Evolutionary conservation across 495 filamentous ascomycete genomes (phyloP), one percentile per base, ranked within the genome.

Genomic region (Physcia stellaris): DNA sequence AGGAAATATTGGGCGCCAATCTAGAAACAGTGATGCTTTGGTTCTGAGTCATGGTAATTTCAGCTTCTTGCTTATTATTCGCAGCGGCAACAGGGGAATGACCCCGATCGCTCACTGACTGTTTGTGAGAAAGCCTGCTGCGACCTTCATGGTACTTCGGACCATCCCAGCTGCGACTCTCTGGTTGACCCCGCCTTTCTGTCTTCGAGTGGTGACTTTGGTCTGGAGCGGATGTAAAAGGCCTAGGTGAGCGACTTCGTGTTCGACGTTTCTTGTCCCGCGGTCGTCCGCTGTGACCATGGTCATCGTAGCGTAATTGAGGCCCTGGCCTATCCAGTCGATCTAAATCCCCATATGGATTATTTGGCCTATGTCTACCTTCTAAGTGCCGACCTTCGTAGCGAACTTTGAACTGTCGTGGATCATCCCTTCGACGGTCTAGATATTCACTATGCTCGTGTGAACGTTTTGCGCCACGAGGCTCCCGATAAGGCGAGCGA

Each of bases 41-140:
- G n/a, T n/a, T 65, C 64, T 75, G 67, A 60, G 62, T 64, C 60
- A 68, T 64, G 67, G 65, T 58, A 67, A 56, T 66, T 77, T 83
- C 77, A 80, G 79, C 68, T 61, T 77, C 58, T 52, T 62, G 61
- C 67, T 64, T 76, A 53, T 59, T 52, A 67, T 57, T 49, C 58
- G 46, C 71, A 75, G 67, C 62, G 60, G 59, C 57, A 60, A 63
- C 57, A 57, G 63, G 61, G 58, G 63, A 49, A 48, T 62, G 62
- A 60, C 66, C 68, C 67, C 71, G 63, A 64, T 79, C 74, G 71
- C 69, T 79, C 74, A 77, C 71, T 71, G 67, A 71, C 64, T 72
- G 67, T 62, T 79, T 66, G 58, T 53, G 59, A 46, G 57, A 64
- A 53, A 63, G 46, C 43, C 49, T 60, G 43, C 43, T 52, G 43